Percentiles rank a stretch among this genome's conserved stretches.
phyloP scores from a whole-genome alignment of 2,329 filamentous ascomycete genomes.

The Aspergillus bombycis region DNA sequence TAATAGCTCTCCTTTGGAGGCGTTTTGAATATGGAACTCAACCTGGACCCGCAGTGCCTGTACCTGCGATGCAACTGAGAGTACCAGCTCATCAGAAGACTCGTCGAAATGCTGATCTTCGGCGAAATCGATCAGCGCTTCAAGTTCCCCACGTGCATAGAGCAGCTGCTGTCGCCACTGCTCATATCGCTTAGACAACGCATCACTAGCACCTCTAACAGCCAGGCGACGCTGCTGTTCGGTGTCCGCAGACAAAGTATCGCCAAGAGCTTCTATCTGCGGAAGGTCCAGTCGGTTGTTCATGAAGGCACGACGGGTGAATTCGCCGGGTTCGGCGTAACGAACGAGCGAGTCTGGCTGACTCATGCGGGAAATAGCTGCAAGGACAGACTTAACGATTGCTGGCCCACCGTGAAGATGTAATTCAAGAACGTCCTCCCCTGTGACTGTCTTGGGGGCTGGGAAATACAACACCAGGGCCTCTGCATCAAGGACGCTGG shows the following conservation, averaged over 20 bases:
- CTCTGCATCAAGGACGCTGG: constrained; percentile 69
- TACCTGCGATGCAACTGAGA: constrained; percentile 70
- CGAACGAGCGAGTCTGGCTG: constrained; percentile 56
- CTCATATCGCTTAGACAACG: constrained; percentile 77
- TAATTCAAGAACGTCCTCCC: constrained; percentile 88
- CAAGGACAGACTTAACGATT: constrained; percentile 82
- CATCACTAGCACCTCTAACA: constrained; percentile 73
- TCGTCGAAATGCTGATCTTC: constrained; percentile 98
- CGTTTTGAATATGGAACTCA: constrained; percentile 71
- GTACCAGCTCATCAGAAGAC: constrained; percentile 71
- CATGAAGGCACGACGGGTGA: constrained; percentile 88
- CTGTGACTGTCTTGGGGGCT: constrained; percentile 79
- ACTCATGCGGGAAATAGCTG: constrained; percentile 65
- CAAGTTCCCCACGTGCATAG: constrained; percentile 83
- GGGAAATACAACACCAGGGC: constrained; percentile 85
- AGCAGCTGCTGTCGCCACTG: constrained; percentile 77
- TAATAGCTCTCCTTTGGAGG: constrained; percentile 79
- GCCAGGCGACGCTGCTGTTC: constrained; percentile 91
- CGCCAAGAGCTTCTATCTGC: constrained; percentile 71
- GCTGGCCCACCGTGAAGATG: constrained; percentile 93
- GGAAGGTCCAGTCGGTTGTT: constrained; percentile 84
- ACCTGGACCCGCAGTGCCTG: constrained; percentile 64
- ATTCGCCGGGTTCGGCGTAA: constrained; percentile 93
- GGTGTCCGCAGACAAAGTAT: constrained; percentile 69
- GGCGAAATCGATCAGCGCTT: constrained; percentile 94